Evolutionary conservation across 1,139 yeast genomes (phyloP).

Genomic region (Blastobotrys capitulatus): DNA sequence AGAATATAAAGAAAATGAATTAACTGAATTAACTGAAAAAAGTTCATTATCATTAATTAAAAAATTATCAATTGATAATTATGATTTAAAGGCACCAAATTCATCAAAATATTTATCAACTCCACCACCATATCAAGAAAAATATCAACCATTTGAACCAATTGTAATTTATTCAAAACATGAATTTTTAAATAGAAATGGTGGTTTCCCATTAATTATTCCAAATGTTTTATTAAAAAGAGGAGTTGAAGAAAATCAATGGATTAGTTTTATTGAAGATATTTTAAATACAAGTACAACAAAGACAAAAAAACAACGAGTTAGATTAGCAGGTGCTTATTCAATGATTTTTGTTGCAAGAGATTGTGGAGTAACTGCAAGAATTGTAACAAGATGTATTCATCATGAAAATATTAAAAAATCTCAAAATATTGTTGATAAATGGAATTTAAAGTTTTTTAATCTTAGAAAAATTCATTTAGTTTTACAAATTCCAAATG

Average conservation of each 20-base stretch:
- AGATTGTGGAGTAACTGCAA: not conserved
- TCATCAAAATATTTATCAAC: too few relatives aligned
- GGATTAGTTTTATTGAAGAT: constrained; percentile 11
- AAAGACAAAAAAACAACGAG: not conserved
- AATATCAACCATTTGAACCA: constrained; percentile 2
- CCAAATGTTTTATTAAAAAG: constrained; percentile 1
- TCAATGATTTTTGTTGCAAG: too few relatives aligned
- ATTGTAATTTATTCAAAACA: constrained; percentile 5
- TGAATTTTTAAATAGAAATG: not conserved
- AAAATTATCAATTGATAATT: not conserved
- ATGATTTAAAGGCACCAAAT: not conserved
- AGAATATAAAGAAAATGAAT: not conserved
- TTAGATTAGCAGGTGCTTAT: not conserved
- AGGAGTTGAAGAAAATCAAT: constrained; percentile 1
- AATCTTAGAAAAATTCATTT: constrained; percentile 7
- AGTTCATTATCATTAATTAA: not conserved
- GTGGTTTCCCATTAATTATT: constrained; percentile 8
- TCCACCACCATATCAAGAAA: not conserved
- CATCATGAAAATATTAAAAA: not conserved
- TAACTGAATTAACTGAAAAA: not conserved
- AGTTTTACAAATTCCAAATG: constrained; percentile 8
- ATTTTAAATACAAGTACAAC: not conserved
- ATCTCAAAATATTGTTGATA: constrained; percentile 3
- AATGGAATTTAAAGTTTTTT: constrained; percentile 10
- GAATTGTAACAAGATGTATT: not conserved